Percentiles rank a stretch among this genome's conserved stretches.
These are phyloP conservation scores for Parastagonospora avenae DNA, from an alignment of 2,329 filamentous ascomycete species.

Conservation along the genomic window DNA sequence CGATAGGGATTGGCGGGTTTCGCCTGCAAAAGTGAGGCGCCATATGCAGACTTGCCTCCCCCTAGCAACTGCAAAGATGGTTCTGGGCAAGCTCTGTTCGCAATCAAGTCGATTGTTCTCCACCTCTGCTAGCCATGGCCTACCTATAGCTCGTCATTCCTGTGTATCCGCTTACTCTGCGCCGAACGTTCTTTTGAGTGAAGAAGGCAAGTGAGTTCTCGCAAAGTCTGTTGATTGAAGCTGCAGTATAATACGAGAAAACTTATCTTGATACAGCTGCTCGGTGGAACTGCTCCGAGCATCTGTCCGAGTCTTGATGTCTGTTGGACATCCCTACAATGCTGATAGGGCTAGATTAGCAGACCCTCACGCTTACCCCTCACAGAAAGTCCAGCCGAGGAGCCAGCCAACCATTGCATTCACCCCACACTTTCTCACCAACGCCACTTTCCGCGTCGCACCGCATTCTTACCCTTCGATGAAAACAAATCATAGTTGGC, in stretches of 20 bases:
- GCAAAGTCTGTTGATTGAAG: too few relatives aligned
- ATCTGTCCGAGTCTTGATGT: background rate
- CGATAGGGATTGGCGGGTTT: too few relatives aligned
- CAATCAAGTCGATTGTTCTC: conserved; percentile 29
- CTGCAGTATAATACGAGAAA: background rate
- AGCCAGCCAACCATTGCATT: conserved; percentile 21
- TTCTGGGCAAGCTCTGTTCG: conserved; percentile 18
- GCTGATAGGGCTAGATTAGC: conserved; percentile 3
- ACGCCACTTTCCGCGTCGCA: conserved; percentile 19
- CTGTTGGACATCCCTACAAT: background rate
- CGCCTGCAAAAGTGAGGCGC: conserved; percentile 22
- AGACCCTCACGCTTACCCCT: conserved; percentile 12
- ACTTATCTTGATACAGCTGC: background rate
- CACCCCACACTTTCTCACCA: conserved; percentile 36
- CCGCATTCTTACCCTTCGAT: background rate
- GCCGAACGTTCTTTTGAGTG: conserved; percentile 29
- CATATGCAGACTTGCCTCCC: conserved; percentile 24
- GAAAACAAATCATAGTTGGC: background rate
- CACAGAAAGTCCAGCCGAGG: conserved; percentile 38
- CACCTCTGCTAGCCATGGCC: conserved; percentile 29
- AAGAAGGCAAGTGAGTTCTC: background rate
- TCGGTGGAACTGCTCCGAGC: background rate
- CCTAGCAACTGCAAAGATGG: conserved; percentile 29
- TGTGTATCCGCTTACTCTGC: conserved; percentile 15
- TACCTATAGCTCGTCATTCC: conserved; percentile 10